Evolutionary conservation across 345 rosid genomes (phyloP), one percentile per base, ranked within the genome.

Genomic region (Cardamine occulta): DNA sequence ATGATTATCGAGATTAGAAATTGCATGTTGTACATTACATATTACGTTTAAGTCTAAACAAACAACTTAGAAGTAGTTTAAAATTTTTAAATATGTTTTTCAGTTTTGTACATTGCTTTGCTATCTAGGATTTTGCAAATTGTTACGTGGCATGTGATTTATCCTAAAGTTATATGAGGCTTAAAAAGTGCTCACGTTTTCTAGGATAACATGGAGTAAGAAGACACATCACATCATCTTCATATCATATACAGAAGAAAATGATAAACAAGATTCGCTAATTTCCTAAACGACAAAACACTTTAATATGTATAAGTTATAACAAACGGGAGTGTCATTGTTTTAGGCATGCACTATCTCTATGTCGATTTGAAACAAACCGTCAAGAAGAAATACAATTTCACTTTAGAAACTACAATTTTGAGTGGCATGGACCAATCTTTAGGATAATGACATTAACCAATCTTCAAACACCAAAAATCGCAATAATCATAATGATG

Each of bases 371-470:
- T 75, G 70, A 68, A 75, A 75, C 42, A 64, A 74, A 75, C 70
- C 79, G 51, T 52, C 69, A 26, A 52, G 69, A 75, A 61, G 48
- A 61, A 49, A 49, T 72, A 21, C 63, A n/a, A 40, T 8, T 68
- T 59, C 17, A 19, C 44, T 59, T 59, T 39, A 29, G 47, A 51
- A 28, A 75, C 56, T 67, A 6, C 19, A 34, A 59, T 53, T 60
- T 68, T 42, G 69, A 61, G 79, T 75, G 79, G 74, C 79, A 21
- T 61, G 79, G 79, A 60, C 79, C 79, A 52, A 75, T 68, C 74
- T 75, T 68, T 12, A 52, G 6, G 70, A 60, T 42, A 52, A 61
- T 60, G 79, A 75, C 69, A 21, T 31, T 61, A 61, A 53, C 74
- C 74, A 75, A 75, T 61, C 57, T 68, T 52, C 68, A 52, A 52